A percentile compares a stretch with the other conserved stretches of the same genome.
Evolutionary conservation across 495 filamentous ascomycete genomes (phyloP).

Genomic region (Penicillium angulare): DNA sequence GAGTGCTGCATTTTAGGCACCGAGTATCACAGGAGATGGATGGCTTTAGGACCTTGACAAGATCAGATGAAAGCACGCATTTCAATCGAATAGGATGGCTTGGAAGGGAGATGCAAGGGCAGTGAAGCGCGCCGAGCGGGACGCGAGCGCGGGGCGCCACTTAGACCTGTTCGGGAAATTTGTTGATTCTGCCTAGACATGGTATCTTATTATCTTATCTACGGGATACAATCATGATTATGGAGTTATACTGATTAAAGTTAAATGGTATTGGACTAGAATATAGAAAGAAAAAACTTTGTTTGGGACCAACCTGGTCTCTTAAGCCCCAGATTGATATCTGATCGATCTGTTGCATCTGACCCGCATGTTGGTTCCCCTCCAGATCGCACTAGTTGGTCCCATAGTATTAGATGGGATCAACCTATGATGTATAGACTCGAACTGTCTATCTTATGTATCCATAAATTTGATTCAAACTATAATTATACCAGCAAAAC

Average conservation of each 20-base stretch:
- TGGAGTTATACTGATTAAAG: too few species aligned
- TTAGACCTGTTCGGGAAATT: conserved; percentile 47
- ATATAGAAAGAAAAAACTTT: too few species aligned
- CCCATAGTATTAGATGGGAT: too few species aligned
- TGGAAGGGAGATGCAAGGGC: not conserved
- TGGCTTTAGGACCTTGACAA: not conserved
- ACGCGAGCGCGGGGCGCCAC: conserved; percentile 34
- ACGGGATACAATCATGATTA: too few species aligned
- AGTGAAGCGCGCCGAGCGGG: conserved; percentile 11
- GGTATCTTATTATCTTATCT: too few species aligned
- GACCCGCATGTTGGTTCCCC: conserved; percentile 10
- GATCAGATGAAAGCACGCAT: not conserved
- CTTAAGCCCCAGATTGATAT: too few species aligned
- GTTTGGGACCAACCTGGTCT: too few species aligned
- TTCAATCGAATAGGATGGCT: not conserved
- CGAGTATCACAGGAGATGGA: not conserved
- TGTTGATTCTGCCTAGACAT: conserved; percentile 31
- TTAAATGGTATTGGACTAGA: too few species aligned
- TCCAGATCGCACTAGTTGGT: not conserved
- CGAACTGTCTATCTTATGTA: too few species aligned
- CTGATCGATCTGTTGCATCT: not conserved
- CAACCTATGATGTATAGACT: too few species aligned
- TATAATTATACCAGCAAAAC: too few species aligned
- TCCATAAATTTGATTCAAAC: too few species aligned
- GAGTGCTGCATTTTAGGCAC: conserved; percentile 61